Base-by-base conservation (phyloP, 768 basidiomycete genomes). In the Rhizopogon roseolus region DNA sequence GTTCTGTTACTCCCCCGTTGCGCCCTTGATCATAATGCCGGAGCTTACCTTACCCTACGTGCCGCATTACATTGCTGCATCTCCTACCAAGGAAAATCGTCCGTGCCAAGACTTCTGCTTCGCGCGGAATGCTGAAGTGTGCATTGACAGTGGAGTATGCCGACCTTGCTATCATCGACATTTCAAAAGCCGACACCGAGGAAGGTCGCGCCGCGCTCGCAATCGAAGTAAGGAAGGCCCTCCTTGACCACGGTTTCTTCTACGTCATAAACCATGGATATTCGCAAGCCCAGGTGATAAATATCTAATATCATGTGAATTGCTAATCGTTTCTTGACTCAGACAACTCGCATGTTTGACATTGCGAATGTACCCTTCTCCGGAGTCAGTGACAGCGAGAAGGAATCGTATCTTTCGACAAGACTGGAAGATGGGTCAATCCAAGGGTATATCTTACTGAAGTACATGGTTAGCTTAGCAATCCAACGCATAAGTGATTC, bases 121-220 rank as follows among this genome's bases (percentile, higher is more conserved):
- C 3, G 25, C 10, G 19, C 10, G 46, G 25, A 38, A 40, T 22
- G 6, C 32, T 50, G 38, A 46, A 39, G 17, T 52, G 39, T 68
- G 71, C 32, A 16, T 34, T 63, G 53, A 19, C 53, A 77, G 75
- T 76, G 62, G 72, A 76, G 22, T 77, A 70, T 63, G 82, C 78
- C 3, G 76, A 81, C 40, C 72, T 85, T 11, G 69, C 79, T 0
- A 70, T 77, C 50, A 74, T 84, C 50, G 81, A 84, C 55, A 59
- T 85, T 19, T 69, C 80, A 11, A 67, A 70, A 50, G 71, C 69
- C 3, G 49, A 54, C 1, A 77, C 71, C 6, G 57, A 62, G 0
- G 73, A 77, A 52, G 75, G 69, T 4, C 71, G 75, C 8, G 58
- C 61, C 0, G 59, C 59, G 25, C 64, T 84, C 2, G 73, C 74